Percentiles rank a stretch among this genome's conserved stretches.
These are phyloP conservation scores for Juncus inflexus DNA, from an alignment of 176 grass and related monocot genomes.

Conservation along the genomic window DNA sequence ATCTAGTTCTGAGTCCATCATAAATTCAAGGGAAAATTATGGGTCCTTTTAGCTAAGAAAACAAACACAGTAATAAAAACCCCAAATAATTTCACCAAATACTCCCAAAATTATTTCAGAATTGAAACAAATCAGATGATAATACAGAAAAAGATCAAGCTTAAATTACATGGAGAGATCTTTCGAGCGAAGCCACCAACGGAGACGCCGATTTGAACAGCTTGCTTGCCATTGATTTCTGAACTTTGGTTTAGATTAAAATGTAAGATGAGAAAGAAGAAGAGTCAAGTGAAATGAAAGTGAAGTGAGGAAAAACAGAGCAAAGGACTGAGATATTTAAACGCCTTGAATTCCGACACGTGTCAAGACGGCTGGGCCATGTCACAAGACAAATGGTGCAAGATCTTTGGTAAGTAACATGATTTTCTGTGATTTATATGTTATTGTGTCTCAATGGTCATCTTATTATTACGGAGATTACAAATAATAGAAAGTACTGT, in stretches of 20 bases:
- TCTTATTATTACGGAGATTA: too few relatives aligned
- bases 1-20: too few relatives aligned
- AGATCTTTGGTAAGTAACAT: too few relatives aligned
- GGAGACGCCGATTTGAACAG: background rate
- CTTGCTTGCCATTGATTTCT: slow-evolving; percentile 20
- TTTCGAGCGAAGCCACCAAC: slow-evolving; percentile 4
- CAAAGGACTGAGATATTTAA: slow-evolving; percentile 1
- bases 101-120: background rate
- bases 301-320: background rate
- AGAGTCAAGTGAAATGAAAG: slow-evolving; percentile 8
- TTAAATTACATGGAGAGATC: slow-evolving; percentile 17
- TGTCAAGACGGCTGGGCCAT: too few relatives aligned
- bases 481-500: too few relatives aligned
- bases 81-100: background rate
- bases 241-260: background rate
- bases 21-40: too few relatives aligned
- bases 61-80: too few relatives aligned
- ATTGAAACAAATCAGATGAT: background rate
- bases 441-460: too few relatives aligned
- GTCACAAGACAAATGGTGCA: too few relatives aligned
- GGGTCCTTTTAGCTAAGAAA: too few relatives aligned
- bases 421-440: too few relatives aligned
- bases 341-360: background rate
- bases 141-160: background rate
- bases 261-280: background rate